Conservation (phyloP, 2,329 filamentous ascomycete species). For the Paraphoma chrysanthemicola region DNA sequence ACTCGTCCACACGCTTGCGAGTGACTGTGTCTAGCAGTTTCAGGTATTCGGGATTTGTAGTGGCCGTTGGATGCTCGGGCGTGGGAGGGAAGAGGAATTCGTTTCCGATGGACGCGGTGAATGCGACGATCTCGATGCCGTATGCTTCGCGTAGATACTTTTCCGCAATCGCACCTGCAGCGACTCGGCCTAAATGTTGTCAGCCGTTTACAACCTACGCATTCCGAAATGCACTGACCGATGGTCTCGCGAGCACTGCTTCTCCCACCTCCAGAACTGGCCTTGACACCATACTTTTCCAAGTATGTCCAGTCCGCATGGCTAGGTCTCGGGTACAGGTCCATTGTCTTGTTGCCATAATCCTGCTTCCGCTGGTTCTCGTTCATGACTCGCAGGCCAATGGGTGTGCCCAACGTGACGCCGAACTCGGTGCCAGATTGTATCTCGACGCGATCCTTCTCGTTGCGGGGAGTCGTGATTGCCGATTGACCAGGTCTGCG, state of each 20-base stretch:
- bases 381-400: conserved; percentile 85
- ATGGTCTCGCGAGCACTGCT: conserved; percentile 96
- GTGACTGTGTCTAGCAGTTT: conserved; percentile 74
- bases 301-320: conserved; percentile 98
- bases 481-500: conserved; percentile 87
- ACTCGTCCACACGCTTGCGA: conserved; percentile 78
- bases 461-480: conserved; percentile 90
- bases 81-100: conserved; percentile 79
- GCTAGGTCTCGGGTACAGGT: conserved; percentile 86
- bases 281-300: conserved; percentile 95
- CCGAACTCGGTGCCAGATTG: conserved; percentile 93
- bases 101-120: conserved; percentile 83
- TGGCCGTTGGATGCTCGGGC: conserved; percentile 67
- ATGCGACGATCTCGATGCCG: conserved; percentile 89
- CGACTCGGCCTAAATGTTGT: conserved; percentile 72
- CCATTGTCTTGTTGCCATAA: conserved; percentile 89
- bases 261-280: conserved; percentile 85
- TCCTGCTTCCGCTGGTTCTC: conserved; percentile 93
- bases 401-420: conserved; percentile 87
- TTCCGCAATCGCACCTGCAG: conserved; percentile 89
- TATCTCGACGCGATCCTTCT: conserved; percentile 90
- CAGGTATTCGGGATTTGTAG: conserved; percentile 81
- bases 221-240: conserved; percentile 55
- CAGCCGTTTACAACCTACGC: conserved; percentile 4
- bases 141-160: conserved; percentile 85